Conservation (phyloP, 768 basidiomycete genomes). For the Collybia mongolica region DNA sequence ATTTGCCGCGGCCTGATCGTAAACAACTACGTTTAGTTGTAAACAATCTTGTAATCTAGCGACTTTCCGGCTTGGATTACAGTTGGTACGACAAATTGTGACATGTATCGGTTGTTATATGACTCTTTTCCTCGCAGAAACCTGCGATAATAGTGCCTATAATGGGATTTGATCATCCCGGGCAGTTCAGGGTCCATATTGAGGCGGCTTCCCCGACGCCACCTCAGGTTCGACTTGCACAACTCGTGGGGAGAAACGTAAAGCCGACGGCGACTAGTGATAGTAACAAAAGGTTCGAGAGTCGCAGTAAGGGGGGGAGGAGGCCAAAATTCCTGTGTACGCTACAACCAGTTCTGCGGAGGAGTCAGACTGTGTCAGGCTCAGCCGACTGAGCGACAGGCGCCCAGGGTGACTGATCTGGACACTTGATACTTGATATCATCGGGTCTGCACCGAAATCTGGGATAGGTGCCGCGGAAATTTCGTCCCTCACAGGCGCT, state of each 20-base stretch:
- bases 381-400: slow-evolving; percentile 6
- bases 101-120: no score
- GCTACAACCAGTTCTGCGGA: neutral
- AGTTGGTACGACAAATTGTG: no score
- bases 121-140: no score
- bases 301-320: neutral
- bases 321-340: neutral
- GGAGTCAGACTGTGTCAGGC: slow-evolving; percentile 1
- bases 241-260: slow-evolving; percentile 16
- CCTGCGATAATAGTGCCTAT: neutral
- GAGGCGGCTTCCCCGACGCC: slow-evolving; percentile 9
- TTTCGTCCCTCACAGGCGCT: slow-evolving; percentile 22
- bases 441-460: slow-evolving; percentile 14
- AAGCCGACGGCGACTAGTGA: slow-evolving; percentile 13
- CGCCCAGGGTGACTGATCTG: slow-evolving; percentile 1
- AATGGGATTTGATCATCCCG: no score
- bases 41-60: no score
- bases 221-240: slow-evolving; percentile 17
- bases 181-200: no score
- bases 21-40: no score
- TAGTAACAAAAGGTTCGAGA: neutral
- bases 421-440: no score
- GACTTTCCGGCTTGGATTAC: no score
- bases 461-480: slow-evolving; percentile 20
- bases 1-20: no score